phyloP scores from a whole-genome alignment of 352 stramenopile species.

The Phytophthora podocarpi region DNA sequence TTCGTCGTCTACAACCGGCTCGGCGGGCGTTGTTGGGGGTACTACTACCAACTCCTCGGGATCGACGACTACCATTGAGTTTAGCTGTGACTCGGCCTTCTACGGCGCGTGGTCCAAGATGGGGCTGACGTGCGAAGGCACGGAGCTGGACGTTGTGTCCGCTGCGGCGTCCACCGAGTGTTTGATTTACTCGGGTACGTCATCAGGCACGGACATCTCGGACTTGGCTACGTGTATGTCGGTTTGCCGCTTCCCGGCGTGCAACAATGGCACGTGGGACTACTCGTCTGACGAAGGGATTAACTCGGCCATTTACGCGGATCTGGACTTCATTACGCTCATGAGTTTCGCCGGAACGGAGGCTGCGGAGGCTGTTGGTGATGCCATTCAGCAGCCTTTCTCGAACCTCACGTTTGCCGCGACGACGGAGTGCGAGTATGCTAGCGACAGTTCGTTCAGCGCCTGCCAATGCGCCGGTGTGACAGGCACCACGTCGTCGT shows the following conservation, averaged over 20 bases:
- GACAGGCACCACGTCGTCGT: constrained; percentile 20
- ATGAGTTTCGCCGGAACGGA: constrained; percentile 48
- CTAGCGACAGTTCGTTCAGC: constrained; percentile 56
- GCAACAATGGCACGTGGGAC: constrained; percentile 74
- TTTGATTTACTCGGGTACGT: constrained; percentile 76
- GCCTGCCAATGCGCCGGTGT: constrained; percentile 68
- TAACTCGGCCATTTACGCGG: constrained; percentile 67
- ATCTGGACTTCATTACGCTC: constrained; percentile 72
- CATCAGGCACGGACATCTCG: constrained; percentile 49
- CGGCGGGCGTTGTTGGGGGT: constrained; percentile 8
- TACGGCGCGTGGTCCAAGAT: constrained; percentile 79
- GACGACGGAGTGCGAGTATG: constrained; percentile 61
- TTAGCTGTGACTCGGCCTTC: constrained; percentile 76
- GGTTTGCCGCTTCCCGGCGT: constrained; percentile 82
- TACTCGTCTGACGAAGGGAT: constrained; percentile 72
- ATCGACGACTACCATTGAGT: constrained; percentile 50
- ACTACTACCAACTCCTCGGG: constrained; percentile 5
- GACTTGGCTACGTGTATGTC: constrained; percentile 79
- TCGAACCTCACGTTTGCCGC: constrained; percentile 62
- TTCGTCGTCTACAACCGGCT: constrained; percentile 14
- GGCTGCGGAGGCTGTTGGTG: constrained; percentile 25
- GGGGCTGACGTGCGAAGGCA: constrained; percentile 63
- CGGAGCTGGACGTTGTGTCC: constrained; percentile 45
- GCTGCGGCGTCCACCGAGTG: constrained; percentile 69
- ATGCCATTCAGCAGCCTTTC: constrained; percentile 48